Base-by-base conservation (phyloP, 2,329 filamentous ascomycete species). In the Nemania bipapillata region DNA sequence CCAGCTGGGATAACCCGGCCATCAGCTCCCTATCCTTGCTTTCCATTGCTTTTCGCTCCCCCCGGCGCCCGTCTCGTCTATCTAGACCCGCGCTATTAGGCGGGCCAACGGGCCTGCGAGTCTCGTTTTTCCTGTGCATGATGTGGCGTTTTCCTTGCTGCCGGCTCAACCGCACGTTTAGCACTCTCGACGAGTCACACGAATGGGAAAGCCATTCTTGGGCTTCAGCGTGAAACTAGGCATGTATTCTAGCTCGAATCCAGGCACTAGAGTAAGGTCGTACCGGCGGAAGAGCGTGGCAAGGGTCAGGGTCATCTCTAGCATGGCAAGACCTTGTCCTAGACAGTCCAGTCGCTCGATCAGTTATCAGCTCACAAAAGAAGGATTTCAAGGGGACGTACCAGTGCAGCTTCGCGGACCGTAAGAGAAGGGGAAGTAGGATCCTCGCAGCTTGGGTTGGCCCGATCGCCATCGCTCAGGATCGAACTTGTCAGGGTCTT, bases 251-350 rank as follows among this genome's bases (percentile, higher is more conserved):
- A 69, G 12, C 59, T 69, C 54, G 54, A 69, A 69, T 20, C 63
- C 67, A 17, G 67, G 67, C 35, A 66, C 58, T 5, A 42, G 63
- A 37, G 30, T 66, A 42, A 69, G 47, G 24, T 69, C 67, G 30
- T 60, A 69, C 15, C 63, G 67, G 17, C 67, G 58, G 28, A 69
- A 47, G 3, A 69, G 45, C 12, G 67, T 69, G 26, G 67, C 67
- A 4, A 69, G 67, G 8, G 67, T 69, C 8, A 69, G 54, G 15
- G 58, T 69, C 67, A 69, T 69, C 49, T 69, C 67, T 0, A 69
- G 59, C 67, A 69, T 69, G 1, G 67, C 67, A 22, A 69, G 58
- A 54, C 67, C 67, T 69, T 69, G 63, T 55, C 67, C 67, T 69
- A 54, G 11, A 66, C 15, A 32, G 15, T 47, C 9, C n/a, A 28